Percentiles rank a stretch among this genome's conserved stretches.
phyloP scores from a whole-genome alignment of 495 filamentous ascomycete genomes.

The Hyaloscypha hepaticicola region DNA sequence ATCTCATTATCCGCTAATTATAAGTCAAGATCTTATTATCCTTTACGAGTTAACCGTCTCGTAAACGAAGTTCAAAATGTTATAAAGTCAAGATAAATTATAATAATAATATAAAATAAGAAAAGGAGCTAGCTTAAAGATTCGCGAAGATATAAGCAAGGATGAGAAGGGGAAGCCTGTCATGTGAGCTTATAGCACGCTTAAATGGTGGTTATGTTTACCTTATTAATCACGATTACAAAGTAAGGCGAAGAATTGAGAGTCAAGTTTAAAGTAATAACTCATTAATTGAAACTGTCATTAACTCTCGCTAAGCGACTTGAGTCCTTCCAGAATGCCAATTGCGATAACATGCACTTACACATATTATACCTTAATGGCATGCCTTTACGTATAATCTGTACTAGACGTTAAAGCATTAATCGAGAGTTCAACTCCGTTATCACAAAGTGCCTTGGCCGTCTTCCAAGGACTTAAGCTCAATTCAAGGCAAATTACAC shows the following conservation, averaged over 20 bases:
- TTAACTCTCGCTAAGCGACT: constrained; percentile 24
- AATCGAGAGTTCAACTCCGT: constrained; percentile 7
- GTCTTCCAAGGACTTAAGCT: constrained; percentile 23
- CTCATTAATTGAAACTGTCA: constrained; percentile 24
- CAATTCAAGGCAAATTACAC: constrained; percentile 24
- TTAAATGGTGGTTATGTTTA: constrained; percentile 11
- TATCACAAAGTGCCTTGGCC: constrained; percentile 23
- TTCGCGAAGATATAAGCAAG: constrained; percentile 26
- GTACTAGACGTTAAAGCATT: too few species aligned
- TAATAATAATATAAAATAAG: constrained; percentile 23
- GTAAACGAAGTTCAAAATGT: constrained; percentile 28
- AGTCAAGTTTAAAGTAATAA: constrained; percentile 22
- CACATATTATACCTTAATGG: constrained; percentile 22
- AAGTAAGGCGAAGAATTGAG: constrained; percentile 23
- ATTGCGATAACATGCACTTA: constrained; percentile 18
- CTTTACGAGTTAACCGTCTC: constrained; percentile 24
- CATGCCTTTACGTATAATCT: constrained; percentile 26
- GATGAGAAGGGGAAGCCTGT: constrained; percentile 23
- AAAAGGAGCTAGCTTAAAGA: constrained; percentile 23
- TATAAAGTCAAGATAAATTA: constrained; percentile 27
- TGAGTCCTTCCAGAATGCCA: constrained; percentile 21
- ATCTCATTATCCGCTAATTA: constrained; percentile 26
- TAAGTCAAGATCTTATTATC: constrained; percentile 23
- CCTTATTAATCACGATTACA: constrained; percentile 17
- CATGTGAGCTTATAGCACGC: constrained; percentile 24